Percentiles rank a stretch among this genome's conserved stretches.
Conservation (phyloP, 2,329 filamentous ascomycete species). For the Aspergillus luchuensis region DNA sequence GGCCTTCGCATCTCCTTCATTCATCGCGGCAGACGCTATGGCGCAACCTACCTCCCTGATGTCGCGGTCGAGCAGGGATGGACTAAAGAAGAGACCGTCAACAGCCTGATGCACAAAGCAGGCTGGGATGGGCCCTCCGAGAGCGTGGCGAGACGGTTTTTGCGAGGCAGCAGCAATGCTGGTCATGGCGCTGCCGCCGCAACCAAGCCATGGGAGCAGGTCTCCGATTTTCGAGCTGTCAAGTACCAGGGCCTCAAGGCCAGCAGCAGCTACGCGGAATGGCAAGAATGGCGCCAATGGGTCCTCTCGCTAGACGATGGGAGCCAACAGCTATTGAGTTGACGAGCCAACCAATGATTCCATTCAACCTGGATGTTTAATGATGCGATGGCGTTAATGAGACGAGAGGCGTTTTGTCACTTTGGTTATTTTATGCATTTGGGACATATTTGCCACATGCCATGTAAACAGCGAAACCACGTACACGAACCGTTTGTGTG, state of each 20-base stretch:
- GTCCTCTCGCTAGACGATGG: slow-evolving; percentile 45
- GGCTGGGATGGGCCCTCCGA: slow-evolving; percentile 72
- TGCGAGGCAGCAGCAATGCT: slow-evolving; percentile 43
- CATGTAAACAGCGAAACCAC: not conserved
- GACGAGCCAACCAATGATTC: not conserved
- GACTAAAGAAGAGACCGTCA: slow-evolving; percentile 87
- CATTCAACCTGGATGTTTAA: not conserved
- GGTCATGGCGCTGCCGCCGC: slow-evolving; percentile 16
- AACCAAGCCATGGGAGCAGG: slow-evolving; percentile 67
- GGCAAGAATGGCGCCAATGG: slow-evolving; percentile 78
- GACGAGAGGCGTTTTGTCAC: not conserved
- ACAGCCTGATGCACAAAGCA: slow-evolving; percentile 90
- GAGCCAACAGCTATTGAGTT: slow-evolving; percentile 25
- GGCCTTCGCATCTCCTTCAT: slow-evolving; percentile 84
- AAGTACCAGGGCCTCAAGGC: slow-evolving; percentile 86
- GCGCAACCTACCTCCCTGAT: slow-evolving; percentile 88
- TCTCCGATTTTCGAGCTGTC: slow-evolving; percentile 72
- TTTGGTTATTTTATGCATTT: not conserved
- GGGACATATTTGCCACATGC: not conserved
- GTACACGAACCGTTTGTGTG: not conserved
- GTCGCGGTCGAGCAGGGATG: slow-evolving; percentile 91
- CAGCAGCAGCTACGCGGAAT: slow-evolving; percentile 70
- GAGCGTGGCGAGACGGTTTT: slow-evolving; percentile 39
- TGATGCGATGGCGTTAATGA: not conserved
- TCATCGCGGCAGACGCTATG: slow-evolving; percentile 71